Conservation (phyloP, 768 basidiomycete genomes). For the Hysterangium stoloniferum region DNA sequence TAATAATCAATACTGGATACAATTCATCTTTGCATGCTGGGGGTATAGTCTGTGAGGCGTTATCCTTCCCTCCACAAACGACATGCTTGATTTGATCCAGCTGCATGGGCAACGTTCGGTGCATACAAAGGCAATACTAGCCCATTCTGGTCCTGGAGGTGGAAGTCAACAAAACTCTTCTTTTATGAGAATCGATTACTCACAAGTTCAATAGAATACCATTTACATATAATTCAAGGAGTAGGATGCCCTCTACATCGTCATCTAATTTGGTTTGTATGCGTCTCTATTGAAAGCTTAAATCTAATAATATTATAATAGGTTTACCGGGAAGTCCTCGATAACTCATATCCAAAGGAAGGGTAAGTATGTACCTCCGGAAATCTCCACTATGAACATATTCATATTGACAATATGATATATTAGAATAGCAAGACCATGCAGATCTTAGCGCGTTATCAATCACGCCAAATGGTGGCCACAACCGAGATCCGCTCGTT, state of each 20-base stretch:
- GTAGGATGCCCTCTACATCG: conserved; percentile 50
- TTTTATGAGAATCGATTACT: conserved; percentile 36
- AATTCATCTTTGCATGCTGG: conserved; percentile 74
- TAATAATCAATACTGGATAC: conserved; percentile 26
- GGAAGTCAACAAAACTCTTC: conserved; percentile 1
- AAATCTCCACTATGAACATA: neutral
- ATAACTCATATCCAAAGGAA: conserved; percentile 54
- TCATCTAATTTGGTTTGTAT: conserved; percentile 40
- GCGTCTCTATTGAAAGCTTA: neutral
- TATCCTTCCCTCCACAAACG: conserved; percentile 14
- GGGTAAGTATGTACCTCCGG: conserved; percentile 34
- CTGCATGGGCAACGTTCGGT: conserved; percentile 41
- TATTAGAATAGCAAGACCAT: conserved; percentile 50
- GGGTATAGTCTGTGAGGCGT: conserved; percentile 48
- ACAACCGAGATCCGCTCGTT: conserved; percentile 52
- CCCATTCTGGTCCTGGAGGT: conserved; percentile 25
- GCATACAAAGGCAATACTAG: conserved; percentile 27
- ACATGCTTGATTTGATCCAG: conserved; percentile 15
- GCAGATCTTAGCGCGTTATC: conserved; percentile 58
- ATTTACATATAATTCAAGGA: conserved; percentile 54
- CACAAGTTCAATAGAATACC: conserved; percentile 49
- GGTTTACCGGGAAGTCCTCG: conserved; percentile 64
- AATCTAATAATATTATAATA: conserved; percentile 24
- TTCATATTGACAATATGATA: neutral
- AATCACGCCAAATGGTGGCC: conserved; percentile 55